These are phyloP conservation scores for Aspergillus hancockii DNA, from an alignment of 495 filamentous ascomycete species.

Conservation along the genomic window DNA sequence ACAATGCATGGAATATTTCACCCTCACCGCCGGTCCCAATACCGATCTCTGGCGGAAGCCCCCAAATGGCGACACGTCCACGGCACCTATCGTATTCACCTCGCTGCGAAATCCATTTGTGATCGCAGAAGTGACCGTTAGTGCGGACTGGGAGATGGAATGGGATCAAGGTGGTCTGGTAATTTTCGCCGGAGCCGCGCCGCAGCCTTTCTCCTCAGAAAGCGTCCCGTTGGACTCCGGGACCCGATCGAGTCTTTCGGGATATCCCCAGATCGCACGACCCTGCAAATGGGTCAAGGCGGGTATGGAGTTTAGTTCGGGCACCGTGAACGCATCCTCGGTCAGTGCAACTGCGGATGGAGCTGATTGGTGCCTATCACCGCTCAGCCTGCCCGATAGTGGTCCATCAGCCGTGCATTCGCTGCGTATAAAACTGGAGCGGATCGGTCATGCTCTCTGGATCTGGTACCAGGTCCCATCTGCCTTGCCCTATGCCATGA, in stretches of 20 bases:
- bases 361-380: conserved; percentile 57
- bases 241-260: conserved; percentile 16
- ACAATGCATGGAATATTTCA: conserved; percentile 59
- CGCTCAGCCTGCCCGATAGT: conserved; percentile 31
- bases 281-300: conserved; percentile 62
- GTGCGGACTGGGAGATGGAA: conserved; percentile 60
- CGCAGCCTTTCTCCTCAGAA: conserved; percentile 42
- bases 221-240: conserved; percentile 12
- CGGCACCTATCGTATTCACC: conserved; percentile 59
- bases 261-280: conserved; percentile 9
- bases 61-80: conserved; percentile 54
- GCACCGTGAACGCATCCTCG: conserved; percentile 53
- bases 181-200: conserved; percentile 72
- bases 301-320: conserved; percentile 56
- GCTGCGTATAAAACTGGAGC: conserved; percentile 59
- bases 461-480: conserved; percentile 56
- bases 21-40: conserved; percentile 55
- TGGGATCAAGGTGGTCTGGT: conserved; percentile 73
- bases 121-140: conserved; percentile 59
- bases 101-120: conserved; percentile 54
- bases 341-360: conserved; percentile 58
- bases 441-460: conserved; percentile 57
- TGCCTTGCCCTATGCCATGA: conserved; percentile 33
- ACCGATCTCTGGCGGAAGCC: conserved; percentile 57
- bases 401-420: conserved; percentile 35